Base-by-base conservation (phyloP, 2,329 filamentous ascomycete species). In the Penicillium sp. region DNA sequence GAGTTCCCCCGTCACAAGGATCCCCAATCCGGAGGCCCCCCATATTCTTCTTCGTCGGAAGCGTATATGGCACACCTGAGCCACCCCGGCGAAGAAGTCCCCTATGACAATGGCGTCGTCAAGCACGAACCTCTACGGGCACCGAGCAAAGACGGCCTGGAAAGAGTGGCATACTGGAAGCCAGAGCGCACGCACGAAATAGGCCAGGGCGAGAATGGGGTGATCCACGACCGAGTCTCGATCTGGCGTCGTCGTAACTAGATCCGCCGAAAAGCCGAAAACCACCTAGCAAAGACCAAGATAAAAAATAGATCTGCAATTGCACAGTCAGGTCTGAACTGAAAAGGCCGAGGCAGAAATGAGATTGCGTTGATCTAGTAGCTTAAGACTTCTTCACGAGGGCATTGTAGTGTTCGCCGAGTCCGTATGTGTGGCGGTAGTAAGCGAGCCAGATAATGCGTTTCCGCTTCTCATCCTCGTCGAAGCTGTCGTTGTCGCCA, bases 341-440 rank as follows among this genome's bases (percentile, higher is more conserved):
- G 13, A 13, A 46, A 34, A 6, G 13, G 35, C 35, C 16, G 29
- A 41, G 47, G 18, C 29, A 46, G 21, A 38, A 48, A 45, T 45
- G 27, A 16, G n/a, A 38, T 52, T 31, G 37, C 13, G 16, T 45
- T 29, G 42, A 13, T 35, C 29, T 31, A 23, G 37, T 52, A 44
- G 13, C 50, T 65, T 65, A 70, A 35, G 60, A 55, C 46, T 70
- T 70, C 67, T 79, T 82, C 63, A 84, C 74, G 70, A 99, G 75
- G 50, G 92, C 96, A 71, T 99, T 99, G 75, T 99, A 99, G 76
- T 99, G 94, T 77, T 97, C 94, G 13, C 94, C 94, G 47, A 99
- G 78, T 1, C 93, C 93, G 72, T 95, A 97, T 46, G 90, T 90
- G 77, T 97, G 91, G 65, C 89, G 83, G 74, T 97, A 97, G 74